Percentiles rank a stretch among this genome's conserved stretches.
Evolutionary conservation across 148 eudicot species (phyloP).

Genomic region (Linanthus parryae): DNA sequence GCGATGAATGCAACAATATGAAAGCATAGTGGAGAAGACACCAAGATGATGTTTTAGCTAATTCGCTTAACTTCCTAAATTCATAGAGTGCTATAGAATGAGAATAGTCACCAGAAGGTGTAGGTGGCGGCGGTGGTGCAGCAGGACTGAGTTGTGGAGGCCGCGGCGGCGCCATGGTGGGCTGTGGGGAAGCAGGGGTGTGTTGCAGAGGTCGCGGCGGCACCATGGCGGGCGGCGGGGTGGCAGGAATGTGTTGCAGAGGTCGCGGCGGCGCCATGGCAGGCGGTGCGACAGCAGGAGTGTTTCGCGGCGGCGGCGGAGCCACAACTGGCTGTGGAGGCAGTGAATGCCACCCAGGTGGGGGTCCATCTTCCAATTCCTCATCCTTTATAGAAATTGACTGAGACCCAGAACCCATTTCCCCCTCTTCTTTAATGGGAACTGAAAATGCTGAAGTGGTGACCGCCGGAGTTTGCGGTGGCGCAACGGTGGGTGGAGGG

Average conservation of each 20-base stretch:
- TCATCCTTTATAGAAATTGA: constrained; percentile 9
- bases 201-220: too few species aligned
- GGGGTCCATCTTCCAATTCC: constrained; percentile 35
- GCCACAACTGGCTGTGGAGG: constrained; percentile 24
- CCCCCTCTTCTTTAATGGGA: not conserved
- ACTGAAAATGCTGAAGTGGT: too few species aligned
- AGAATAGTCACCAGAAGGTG: constrained; percentile 15
- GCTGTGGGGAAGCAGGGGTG: constrained; percentile 6
- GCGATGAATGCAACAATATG: too few species aligned
- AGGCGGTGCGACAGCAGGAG: constrained; percentile 15
- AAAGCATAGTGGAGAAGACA: not conserved
- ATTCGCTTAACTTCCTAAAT: not conserved
- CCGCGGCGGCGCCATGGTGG: constrained; percentile 7
- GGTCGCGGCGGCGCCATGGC: not conserved
- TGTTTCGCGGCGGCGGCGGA: constrained; percentile 1
- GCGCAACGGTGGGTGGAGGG: constrained; percentile 1
- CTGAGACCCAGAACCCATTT: not conserved
- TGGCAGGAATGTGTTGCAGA: constrained; percentile 7
- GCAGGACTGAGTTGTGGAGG: not conserved
- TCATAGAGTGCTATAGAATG: not conserved
- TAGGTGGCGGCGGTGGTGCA: constrained; percentile 6
- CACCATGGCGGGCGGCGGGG: constrained; percentile 12
- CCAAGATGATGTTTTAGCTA: not conserved
- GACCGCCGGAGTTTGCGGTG: too few species aligned
- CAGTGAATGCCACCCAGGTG: constrained; percentile 37